A percentile compares a stretch with the other conserved stretches of the same genome.
Conservation (phyloP, 2,329 filamentous ascomycete genomes). For the Onygenales sp. region DNA sequence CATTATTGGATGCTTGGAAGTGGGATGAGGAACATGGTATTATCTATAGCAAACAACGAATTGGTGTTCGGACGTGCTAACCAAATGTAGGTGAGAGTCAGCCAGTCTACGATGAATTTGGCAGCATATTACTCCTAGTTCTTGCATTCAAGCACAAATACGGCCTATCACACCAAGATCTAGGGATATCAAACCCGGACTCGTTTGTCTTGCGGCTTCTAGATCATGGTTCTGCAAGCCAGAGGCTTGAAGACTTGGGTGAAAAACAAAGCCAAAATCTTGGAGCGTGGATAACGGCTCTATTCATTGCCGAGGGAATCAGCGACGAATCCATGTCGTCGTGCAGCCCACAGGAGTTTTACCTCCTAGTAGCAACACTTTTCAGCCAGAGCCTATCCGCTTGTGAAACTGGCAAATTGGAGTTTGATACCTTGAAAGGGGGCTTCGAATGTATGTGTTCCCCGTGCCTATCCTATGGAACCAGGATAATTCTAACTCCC, state of each 20-base stretch:
- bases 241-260: slow-evolving; percentile 42
- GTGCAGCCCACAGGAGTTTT: slow-evolving; percentile 57
- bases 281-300: slow-evolving; percentile 50
- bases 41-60: neutral
- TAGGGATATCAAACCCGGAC: slow-evolving; percentile 41
- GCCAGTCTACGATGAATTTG: slow-evolving; percentile 58
- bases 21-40: slow-evolving; percentile 54
- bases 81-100: slow-evolving; percentile 45
- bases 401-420: slow-evolving; percentile 45
- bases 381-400: slow-evolving; percentile 53
- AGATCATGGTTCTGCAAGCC: slow-evolving; percentile 35
- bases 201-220: slow-evolving; percentile 50
- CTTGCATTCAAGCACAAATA: slow-evolving; percentile 51
- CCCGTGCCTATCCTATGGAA: slow-evolving; percentile 4
- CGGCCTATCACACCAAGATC: slow-evolving; percentile 41
- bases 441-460: slow-evolving; percentile 49
- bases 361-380: slow-evolving; percentile 51
- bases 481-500: slow-evolving; percentile 6
- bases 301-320: slow-evolving; percentile 55
- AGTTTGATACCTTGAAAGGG: slow-evolving; percentile 49
- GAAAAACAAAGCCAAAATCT: slow-evolving; percentile 50
- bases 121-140: slow-evolving; percentile 50
- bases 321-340: slow-evolving; percentile 56
- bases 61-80: slow-evolving; percentile 9
- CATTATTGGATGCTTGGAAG: slow-evolving; percentile 52